Evolutionary conservation across 768 basidiomycete species (phyloP), one percentile per base, ranked within the genome.

Genomic region (Austroboletus festivus): DNA sequence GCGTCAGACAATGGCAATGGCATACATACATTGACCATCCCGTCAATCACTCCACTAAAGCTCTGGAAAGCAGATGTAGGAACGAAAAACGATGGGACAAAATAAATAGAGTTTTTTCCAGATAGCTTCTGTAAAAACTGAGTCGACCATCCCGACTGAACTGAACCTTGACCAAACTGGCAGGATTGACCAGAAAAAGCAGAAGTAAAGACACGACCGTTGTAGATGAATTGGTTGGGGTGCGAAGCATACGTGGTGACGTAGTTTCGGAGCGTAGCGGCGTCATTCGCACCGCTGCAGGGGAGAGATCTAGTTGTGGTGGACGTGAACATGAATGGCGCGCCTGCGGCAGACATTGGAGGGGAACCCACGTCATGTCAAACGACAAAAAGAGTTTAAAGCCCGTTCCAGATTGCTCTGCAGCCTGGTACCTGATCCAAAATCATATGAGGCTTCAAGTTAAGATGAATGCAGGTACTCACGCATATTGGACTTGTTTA

Each of bases 311-410:
- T 85, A 34, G 7, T n/a, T n/a, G 23, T 5, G 41, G n/a, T 18
- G 19, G 44, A 40, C 38, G 38, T 53, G 22, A 44, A 35, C 19
- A 42, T n/a, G n/a, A n/a, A n/a, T n/a, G n/a, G n/a, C n/a, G n/a
- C n/a, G n/a, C n/a, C n/a, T n/a, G n/a, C n/a, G n/a, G n/a, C n/a
- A n/a, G n/a, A n/a, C n/a, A n/a, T n/a, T n/a, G n/a, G n/a, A n/a
- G n/a, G n/a, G n/a, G 42, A 19, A 76, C 74, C 55, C 57, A 85
- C 82, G 81, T 70, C 88, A 88, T 89, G 59, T 91, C 89, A 42
- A 90, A 78, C 13, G 85, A 88, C 50, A 90, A 58, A 68, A 89
- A 89, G 42, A 91, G 69, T 61, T 85, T 82, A 73, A 89, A 89
- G 43, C 71, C 70, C 11, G 77, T 69, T 15, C 73, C 75, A 20